Percentiles rank a stretch among this genome's conserved stretches.
Evolutionary conservation across 257 asterid genomes (phyloP).

Genomic region (Salvia miltiorrhiza): DNA sequence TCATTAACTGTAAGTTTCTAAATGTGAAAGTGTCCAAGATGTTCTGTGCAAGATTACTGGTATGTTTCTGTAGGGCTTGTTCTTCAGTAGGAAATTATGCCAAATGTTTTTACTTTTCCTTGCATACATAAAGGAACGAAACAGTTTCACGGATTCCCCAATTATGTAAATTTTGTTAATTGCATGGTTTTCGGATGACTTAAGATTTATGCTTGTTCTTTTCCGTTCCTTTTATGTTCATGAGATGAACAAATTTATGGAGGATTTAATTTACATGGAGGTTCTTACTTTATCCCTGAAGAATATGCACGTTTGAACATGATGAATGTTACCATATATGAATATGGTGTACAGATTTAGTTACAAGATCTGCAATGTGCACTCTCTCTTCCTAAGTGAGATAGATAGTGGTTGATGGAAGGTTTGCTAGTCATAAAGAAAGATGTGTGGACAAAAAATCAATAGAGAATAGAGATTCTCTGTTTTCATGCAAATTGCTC

Average conservation of each 20-base stretch:
- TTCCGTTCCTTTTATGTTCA: background rate
- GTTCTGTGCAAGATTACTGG: background rate
- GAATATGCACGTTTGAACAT: background rate
- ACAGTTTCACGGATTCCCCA: background rate
- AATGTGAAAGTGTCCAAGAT: background rate
- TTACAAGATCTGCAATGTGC: background rate
- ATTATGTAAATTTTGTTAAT: background rate
- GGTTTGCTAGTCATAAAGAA: background rate
- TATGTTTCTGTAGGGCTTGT: background rate
- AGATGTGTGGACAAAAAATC: background rate
- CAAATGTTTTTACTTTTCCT: background rate
- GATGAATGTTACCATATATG: background rate
- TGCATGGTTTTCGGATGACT: background rate
- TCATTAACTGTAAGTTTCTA: constrained; percentile 5
- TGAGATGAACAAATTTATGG: background rate
- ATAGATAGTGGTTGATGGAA: background rate
- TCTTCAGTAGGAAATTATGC: background rate
- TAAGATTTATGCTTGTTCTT: background rate
- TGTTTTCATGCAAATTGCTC: background rate
- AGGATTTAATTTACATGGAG: background rate
- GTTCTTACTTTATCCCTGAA: background rate
- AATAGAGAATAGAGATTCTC: background rate
- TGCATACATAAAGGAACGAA: background rate
- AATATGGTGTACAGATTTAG: background rate
- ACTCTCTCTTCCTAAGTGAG: background rate